Percentiles rank a stretch among this genome's conserved stretches.
These are phyloP conservation scores for Aspergillus novofumigatus DNA, from an alignment of 2,329 filamentous ascomycete species.

Conservation along the genomic window DNA sequence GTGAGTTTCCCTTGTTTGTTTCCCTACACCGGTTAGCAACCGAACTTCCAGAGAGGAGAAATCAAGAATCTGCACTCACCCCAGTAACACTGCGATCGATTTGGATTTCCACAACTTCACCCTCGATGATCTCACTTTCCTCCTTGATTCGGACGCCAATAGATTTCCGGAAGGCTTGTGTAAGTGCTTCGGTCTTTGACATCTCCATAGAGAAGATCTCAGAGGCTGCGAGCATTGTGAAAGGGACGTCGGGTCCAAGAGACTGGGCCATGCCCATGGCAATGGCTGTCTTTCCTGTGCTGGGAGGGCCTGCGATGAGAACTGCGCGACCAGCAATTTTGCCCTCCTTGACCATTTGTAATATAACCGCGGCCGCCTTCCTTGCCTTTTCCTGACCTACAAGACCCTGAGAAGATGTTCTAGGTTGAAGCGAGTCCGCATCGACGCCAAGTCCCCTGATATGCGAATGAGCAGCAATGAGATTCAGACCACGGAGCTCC, in stretches of 20 bases:
- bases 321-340: conserved; percentile 96
- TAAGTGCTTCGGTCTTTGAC: conserved; percentile 98
- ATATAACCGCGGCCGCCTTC: conserved; percentile 90
- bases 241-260: conserved; percentile 87
- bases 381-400: conserved; percentile 95
- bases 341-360: conserved; percentile 98
- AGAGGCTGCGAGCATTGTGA: conserved; percentile 90
- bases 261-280: conserved; percentile 99
- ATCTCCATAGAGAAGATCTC: conserved; percentile 99
- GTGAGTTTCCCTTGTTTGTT: conserved; percentile 99
- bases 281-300: conserved; percentile 97
- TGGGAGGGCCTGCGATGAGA: conserved; percentile 89
- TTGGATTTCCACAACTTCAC: conserved; percentile 97
- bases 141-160: conserved; percentile 98
- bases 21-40: conserved; percentile 46
- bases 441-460: conserved; percentile 95
- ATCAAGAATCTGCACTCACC: conserved; percentile 35
- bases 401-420: conserved; percentile 80
- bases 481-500: conserved; percentile 91
- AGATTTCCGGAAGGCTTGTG: conserved; percentile 97
- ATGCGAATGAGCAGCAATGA: conserved; percentile 97
- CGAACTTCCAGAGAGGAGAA: background rate
- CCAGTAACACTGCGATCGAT: conserved; percentile 96
- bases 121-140: conserved; percentile 98
- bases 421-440: conserved; percentile 81